A percentile compares a stretch with the other conserved stretches of the same genome.
Evolutionary conservation across 441 rosid genomes (phyloP).

Genomic region (Populus hybrid): DNA sequence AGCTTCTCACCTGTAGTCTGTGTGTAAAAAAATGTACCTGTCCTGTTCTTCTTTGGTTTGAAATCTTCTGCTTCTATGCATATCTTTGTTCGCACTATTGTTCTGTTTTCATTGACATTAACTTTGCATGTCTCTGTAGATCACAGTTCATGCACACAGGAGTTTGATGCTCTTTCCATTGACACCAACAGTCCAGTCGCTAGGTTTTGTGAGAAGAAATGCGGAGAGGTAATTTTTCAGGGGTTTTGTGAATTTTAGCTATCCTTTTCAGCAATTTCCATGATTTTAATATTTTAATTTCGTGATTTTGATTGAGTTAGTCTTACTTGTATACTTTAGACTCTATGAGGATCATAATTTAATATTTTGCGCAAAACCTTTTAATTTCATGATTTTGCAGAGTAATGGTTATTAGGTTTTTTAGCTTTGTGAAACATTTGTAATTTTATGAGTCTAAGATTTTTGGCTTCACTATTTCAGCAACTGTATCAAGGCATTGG

Average conservation of each 20-base stretch:
- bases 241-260: background rate
- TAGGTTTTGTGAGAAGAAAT: slow-evolving; percentile 69
- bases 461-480: background rate
- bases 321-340: background rate
- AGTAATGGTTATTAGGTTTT: background rate
- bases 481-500: background rate
- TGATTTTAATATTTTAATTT: too few species aligned
- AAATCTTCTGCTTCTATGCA: slow-evolving; percentile 14
- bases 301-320: background rate
- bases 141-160: slow-evolving; percentile 66
- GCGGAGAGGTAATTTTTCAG: slow-evolving; percentile 60
- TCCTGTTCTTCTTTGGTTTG: slow-evolving; percentile 20
- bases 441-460: background rate
- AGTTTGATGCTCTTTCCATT: slow-evolving; percentile 38
- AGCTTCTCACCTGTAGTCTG: slow-evolving; percentile 69
- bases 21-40: slow-evolving; percentile 79
- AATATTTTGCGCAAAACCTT: background rate
- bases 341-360: background rate
- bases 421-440: background rate
- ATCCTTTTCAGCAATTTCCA: background rate
- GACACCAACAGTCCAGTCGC: slow-evolving; percentile 35
- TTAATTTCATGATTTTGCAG: background rate
- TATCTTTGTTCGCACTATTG: slow-evolving; percentile 2
- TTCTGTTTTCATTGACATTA: slow-evolving; percentile 7
- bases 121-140: slow-evolving; percentile 40